phyloP scores from a whole-genome alignment of 495 filamentous ascomycete species.

The Penicillium roqueforti region DNA sequence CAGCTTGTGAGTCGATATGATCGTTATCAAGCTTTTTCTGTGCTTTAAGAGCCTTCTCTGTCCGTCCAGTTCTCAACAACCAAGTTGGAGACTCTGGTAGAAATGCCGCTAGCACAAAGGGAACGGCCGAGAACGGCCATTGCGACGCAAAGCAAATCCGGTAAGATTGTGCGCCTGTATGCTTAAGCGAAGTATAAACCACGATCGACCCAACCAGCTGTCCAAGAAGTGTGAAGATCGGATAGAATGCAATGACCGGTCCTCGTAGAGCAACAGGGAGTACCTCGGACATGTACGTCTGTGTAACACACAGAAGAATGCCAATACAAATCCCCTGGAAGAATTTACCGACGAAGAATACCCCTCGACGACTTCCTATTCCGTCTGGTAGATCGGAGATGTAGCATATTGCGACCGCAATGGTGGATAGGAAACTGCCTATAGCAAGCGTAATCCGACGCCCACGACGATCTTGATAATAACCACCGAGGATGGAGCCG shows the following conservation, averaged over 20 bases:
- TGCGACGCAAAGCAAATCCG: slow-evolving; percentile 29
- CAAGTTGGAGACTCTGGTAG: slow-evolving; percentile 24
- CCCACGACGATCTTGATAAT: slow-evolving; percentile 39
- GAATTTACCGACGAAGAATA: slow-evolving; percentile 32
- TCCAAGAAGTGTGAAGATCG: slow-evolving; percentile 43
- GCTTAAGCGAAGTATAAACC: slow-evolving; percentile 27
- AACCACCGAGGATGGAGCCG: slow-evolving; percentile 37
- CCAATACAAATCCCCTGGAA: slow-evolving; percentile 42
- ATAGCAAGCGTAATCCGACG: slow-evolving; percentile 35
- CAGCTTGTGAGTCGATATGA: slow-evolving; percentile 6
- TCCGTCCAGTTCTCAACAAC: slow-evolving; percentile 12
- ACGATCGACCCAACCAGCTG: slow-evolving; percentile 43
- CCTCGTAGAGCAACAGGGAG: slow-evolving; percentile 39
- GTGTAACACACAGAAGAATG: slow-evolving; percentile 36
- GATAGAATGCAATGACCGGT: slow-evolving; percentile 41
- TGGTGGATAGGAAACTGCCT: slow-evolving; percentile 34
- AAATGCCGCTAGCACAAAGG: slow-evolving; percentile 12
- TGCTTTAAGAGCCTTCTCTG: slow-evolving; percentile 11
- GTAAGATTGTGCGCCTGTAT: slow-evolving; percentile 18
- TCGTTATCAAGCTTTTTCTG: slow-evolving; percentile 20
- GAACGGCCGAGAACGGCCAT: slow-evolving; percentile 32
- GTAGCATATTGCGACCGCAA: slow-evolving; percentile 36
- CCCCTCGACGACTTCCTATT: slow-evolving; percentile 26
- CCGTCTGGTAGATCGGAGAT: slow-evolving; percentile 26
- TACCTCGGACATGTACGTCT: slow-evolving; percentile 48